Percentiles rank a stretch among this genome's conserved stretches.
Evolutionary conservation across 2,329 filamentous ascomycete genomes (phyloP).

Genomic region (Penicillium sp.): DNA sequence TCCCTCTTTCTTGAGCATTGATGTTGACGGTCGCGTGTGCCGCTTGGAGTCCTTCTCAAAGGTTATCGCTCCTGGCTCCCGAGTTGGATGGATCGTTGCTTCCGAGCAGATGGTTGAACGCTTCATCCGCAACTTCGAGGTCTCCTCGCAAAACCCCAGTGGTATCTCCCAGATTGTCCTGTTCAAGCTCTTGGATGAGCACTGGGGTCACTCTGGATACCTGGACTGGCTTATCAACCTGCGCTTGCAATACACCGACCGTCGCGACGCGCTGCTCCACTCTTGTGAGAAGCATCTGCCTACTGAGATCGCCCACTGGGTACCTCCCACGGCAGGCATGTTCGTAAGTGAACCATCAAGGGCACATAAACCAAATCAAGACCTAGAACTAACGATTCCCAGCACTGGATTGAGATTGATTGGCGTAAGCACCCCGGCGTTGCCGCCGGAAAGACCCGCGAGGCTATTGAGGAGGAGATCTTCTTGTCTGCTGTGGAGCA

Average conservation of each 20-base stretch:
- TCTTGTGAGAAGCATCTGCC: constrained; percentile 83
- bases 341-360: constrained; percentile 69
- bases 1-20: constrained; percentile 78
- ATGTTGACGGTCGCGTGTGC: constrained; percentile 85
- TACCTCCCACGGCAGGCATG: constrained; percentile 85
- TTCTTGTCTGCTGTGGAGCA: constrained; percentile 77
- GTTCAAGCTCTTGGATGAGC: constrained; percentile 88
- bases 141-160: constrained; percentile 81
- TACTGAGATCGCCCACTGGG: constrained; percentile 76
- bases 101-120: constrained; percentile 83
- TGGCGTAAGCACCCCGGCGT: constrained; percentile 53
- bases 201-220: constrained; percentile 92
- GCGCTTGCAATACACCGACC: constrained; percentile 77
- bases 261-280: constrained; percentile 75
- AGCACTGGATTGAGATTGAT: constrained; percentile 58
- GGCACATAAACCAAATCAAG: neutral
- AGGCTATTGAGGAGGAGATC: constrained; percentile 78
- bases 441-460: constrained; percentile 45
- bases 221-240: constrained; percentile 87
- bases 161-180: constrained; percentile 84
- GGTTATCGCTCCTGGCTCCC: constrained; percentile 80
- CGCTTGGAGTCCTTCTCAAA: constrained; percentile 94
- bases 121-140: constrained; percentile 81
- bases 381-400: constrained; percentile 4
- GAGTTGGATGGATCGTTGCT: constrained; percentile 87